These are phyloP conservation scores for Penicillium egyptiacum DNA, from an alignment of 495 filamentous ascomycete species.

Conservation along the genomic window DNA sequence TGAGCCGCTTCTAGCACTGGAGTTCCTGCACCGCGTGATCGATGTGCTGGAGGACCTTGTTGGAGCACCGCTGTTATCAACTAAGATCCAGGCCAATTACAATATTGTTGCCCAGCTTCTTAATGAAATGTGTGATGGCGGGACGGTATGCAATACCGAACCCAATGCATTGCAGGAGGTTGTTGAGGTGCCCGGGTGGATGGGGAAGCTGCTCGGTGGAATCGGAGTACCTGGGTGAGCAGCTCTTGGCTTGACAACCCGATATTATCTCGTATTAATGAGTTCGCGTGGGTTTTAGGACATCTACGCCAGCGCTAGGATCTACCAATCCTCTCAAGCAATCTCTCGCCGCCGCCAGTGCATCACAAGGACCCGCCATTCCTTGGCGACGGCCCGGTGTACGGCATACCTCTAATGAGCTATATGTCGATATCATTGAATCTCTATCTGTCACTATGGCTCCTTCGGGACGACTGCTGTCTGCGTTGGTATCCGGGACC, in stretches of 20 bases:
- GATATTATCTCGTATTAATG: background rate
- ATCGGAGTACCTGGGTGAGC: conserved; percentile 75
- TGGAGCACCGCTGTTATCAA: conserved; percentile 79
- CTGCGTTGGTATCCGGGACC: conserved; percentile 85
- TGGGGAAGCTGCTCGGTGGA: conserved; percentile 87
- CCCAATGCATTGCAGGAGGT: conserved; percentile 89
- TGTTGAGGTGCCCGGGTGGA: conserved; percentile 83
- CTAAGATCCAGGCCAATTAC: conserved; percentile 84
- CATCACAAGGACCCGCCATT: conserved; percentile 54
- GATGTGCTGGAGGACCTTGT: conserved; percentile 95
- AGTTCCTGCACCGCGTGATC: conserved; percentile 91
- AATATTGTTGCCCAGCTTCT: conserved; percentile 93
- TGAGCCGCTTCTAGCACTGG: conserved; percentile 90
- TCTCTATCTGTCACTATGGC: conserved; percentile 82
- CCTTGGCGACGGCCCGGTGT: conserved; percentile 93
- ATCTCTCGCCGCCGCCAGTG: conserved; percentile 41
- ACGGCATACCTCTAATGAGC: conserved; percentile 91
- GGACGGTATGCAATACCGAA: conserved; percentile 85
- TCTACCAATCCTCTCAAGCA: conserved; percentile 47
- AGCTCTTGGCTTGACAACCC: background rate
- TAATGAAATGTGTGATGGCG: conserved; percentile 95
- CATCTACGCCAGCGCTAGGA: conserved; percentile 47
- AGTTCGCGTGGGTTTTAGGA: conserved; percentile 13
- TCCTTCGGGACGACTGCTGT: conserved; percentile 81
- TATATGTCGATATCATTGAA: conserved; percentile 96